phyloP scores from a whole-genome alignment of 768 basidiomycete species.

The Paxillus rubicundulus region DNA sequence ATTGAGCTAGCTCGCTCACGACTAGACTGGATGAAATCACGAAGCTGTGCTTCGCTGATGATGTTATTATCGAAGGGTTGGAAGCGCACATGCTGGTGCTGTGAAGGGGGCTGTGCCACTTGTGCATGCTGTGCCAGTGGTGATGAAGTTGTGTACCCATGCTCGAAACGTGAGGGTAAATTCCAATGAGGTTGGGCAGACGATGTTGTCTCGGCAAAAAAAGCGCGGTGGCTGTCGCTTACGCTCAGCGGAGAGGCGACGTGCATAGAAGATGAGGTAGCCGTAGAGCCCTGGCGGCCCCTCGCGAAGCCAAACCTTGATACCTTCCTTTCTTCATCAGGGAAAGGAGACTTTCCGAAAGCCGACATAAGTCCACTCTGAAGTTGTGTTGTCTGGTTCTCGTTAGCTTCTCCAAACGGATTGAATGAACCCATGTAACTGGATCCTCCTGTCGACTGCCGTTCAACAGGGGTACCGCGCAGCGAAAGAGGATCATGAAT shows the following conservation, averaged over 20 bases:
- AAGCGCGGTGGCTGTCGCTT: slow-evolving; percentile 48
- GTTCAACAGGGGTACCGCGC: slow-evolving; percentile 43
- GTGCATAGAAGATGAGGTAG: slow-evolving; percentile 58
- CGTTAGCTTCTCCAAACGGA: slow-evolving; percentile 65
- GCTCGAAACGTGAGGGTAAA: slow-evolving; percentile 39
- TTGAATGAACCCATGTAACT: slow-evolving; percentile 77
- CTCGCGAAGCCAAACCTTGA: slow-evolving; percentile 83
- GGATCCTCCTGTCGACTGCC: slow-evolving; percentile 43
- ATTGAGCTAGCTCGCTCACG: slow-evolving; percentile 49
- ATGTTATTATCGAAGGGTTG: slow-evolving; percentile 53
- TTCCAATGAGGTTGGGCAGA: slow-evolving; percentile 46
- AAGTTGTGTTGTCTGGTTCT: slow-evolving; percentile 41
- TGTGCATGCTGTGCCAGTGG: slow-evolving; percentile 49
- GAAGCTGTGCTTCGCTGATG: slow-evolving; percentile 73
- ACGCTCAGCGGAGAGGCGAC: slow-evolving; percentile 53
- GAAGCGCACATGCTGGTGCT: slow-evolving; percentile 41
- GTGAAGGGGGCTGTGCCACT: slow-evolving; percentile 29
- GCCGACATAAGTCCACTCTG: slow-evolving; percentile 30
- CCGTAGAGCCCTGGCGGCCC: slow-evolving; percentile 59
- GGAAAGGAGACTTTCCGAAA: slow-evolving; percentile 41
- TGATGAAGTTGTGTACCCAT: slow-evolving; percentile 43
- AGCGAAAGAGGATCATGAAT: slow-evolving; percentile 53
- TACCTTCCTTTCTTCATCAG: slow-evolving; percentile 62
- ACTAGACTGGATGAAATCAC: slow-evolving; percentile 72
- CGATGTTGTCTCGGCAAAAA: slow-evolving; percentile 40